A percentile compares a stretch with the other conserved stretches of the same genome.
These are phyloP conservation scores for Daldinia eschscholtzii DNA, from an alignment of 2,329 filamentous ascomycete species.

Conservation along the genomic window DNA sequence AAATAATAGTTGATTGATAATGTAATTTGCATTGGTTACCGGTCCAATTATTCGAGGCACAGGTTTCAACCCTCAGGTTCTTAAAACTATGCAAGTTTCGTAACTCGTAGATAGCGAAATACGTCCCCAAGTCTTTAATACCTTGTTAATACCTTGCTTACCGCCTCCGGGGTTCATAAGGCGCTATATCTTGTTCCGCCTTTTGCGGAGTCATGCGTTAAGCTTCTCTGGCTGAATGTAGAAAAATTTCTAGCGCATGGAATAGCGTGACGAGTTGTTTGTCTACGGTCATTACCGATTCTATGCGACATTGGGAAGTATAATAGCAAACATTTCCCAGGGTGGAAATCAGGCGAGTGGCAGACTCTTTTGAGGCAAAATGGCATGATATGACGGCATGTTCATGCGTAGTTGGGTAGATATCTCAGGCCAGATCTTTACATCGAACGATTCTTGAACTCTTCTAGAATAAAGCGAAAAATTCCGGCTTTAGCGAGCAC, in stretches of 20 bases:
- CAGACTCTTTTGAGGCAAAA: slow-evolving; percentile 24
- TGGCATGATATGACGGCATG: slow-evolving; percentile 41
- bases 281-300: slow-evolving; percentile 32
- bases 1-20: background rate
- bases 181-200: slow-evolving; percentile 15
- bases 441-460: slow-evolving; percentile 37
- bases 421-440: slow-evolving; percentile 27
- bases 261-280: slow-evolving; percentile 24
- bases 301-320: slow-evolving; percentile 3
- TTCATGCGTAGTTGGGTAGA: slow-evolving; percentile 32
- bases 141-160: slow-evolving; percentile 16
- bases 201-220: slow-evolving; percentile 26
- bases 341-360: slow-evolving; percentile 28
- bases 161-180: slow-evolving; percentile 26
- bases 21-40: slow-evolving; percentile 10
- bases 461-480: slow-evolving; percentile 35
- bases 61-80: slow-evolving; percentile 17
- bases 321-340: slow-evolving; percentile 4
- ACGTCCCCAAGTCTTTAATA: slow-evolving; percentile 23
- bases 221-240: slow-evolving; percentile 25
- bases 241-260: slow-evolving; percentile 26
- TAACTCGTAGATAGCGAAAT: slow-evolving; percentile 23
- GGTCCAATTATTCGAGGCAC: slow-evolving; percentile 10
- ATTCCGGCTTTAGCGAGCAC: slow-evolving; percentile 23
- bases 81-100: slow-evolving; percentile 29